Base-by-base conservation (phyloP, 352 stramenopile genomes). In the Phytophthora cryptogea region DNA sequence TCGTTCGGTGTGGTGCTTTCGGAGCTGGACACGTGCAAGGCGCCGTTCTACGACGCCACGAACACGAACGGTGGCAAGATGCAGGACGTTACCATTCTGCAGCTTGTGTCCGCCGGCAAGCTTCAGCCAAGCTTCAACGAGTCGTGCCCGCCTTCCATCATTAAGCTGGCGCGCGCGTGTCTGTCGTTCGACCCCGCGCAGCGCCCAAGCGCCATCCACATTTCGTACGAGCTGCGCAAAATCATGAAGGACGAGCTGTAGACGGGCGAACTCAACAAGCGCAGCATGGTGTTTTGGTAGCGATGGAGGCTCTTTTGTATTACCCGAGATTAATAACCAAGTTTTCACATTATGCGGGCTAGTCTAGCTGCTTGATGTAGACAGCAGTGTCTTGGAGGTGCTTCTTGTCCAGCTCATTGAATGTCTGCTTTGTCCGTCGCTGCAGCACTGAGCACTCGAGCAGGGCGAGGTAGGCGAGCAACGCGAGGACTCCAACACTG, bases 151-250 rank as follows among this genome's bases (percentile, higher is more conserved):
- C 44, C 61, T 48, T 67, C 81, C 32, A 76, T 89, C 35, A 67
- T 90, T n/a, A 68, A 73, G 59, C 45, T 92, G 44, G 80, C 77
- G 36, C 68, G 63, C 8, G 83, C 78, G 23, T 92, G 83, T 67
- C 33, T 92, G 47, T 66, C 66, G 4, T 90, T 89, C 49, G 75
- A 92, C 54, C 77, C 80, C 8, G 72, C 67, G 5, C 61, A 88
- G 10, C 83, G 83, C 50, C 83, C 83, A 41, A 86, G 76, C 47
- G 83, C 83, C 32, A 89, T 92, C 53, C 77, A 90, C 53, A 78
- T 92, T 33, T 87, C 83, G 14, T 92, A 89, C 70, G 75, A 89
- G 61, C 60, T 92, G 54, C 80, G 80, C 42, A 89, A 88, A 60
- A 90, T 92, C 63, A 73, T 90, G 63, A 86, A 83, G 66, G 78